Conservation (phyloP, 164 flowering plant genomes). For the Sextonia rubra region DNA sequence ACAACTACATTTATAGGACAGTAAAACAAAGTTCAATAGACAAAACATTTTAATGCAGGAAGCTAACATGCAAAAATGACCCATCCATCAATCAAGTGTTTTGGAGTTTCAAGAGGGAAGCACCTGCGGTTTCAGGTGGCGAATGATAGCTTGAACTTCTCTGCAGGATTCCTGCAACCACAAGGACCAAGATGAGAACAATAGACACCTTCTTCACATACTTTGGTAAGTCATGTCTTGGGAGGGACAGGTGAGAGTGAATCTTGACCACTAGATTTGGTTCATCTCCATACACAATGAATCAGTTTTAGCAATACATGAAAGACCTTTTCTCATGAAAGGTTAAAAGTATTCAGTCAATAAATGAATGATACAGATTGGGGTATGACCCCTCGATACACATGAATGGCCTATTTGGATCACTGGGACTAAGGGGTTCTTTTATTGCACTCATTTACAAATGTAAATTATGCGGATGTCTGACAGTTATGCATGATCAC, state of each 20-base stretch:
- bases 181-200: constrained; percentile 10
- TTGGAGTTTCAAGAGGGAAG: constrained; percentile 35
- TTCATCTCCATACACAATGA: background rate
- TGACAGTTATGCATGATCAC: background rate
- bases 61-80: constrained; percentile 26
- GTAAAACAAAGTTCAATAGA: background rate
- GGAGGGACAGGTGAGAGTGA: background rate
- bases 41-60: constrained; percentile 29
- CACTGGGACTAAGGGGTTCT: background rate
- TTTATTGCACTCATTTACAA: no score
- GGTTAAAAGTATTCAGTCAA: no score
- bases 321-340: no score
- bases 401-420: background rate
- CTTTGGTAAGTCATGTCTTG: background rate
- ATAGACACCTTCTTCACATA: background rate
- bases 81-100: constrained; percentile 29
- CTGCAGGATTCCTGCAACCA: constrained; percentile 80
- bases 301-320: background rate
- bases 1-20: background rate
- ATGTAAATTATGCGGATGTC: no score
- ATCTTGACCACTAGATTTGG: background rate
- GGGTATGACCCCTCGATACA: background rate
- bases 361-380: no score
- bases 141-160: constrained; percentile 79
- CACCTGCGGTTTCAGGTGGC: constrained; percentile 85